These are phyloP conservation scores for Metschnikowia orientalis DNA, from an alignment of 805 yeast species.

Conservation along the genomic window DNA sequence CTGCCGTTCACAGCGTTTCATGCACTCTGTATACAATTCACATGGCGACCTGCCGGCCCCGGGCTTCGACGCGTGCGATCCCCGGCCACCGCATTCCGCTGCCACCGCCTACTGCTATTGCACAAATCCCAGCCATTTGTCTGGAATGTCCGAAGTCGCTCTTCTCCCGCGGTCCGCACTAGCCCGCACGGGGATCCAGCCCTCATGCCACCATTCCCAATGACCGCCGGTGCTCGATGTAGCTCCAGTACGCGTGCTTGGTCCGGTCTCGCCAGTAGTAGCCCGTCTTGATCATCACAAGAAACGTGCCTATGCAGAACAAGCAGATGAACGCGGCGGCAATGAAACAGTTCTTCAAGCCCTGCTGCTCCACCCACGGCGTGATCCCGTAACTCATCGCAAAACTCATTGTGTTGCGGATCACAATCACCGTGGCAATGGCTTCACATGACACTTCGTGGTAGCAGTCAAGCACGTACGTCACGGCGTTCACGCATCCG, in stretches of 20 bases:
- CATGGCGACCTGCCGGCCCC: no score
- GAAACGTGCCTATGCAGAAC: constrained; percentile 43
- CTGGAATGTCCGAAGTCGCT: no score
- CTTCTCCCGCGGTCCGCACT: no score
- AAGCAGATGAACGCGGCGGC: constrained; percentile 52
- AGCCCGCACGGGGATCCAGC: no score
- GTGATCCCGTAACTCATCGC: constrained; percentile 58
- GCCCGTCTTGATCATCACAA: constrained; percentile 36
- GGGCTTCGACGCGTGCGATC: no score
- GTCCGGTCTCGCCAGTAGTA: constrained; percentile 32
- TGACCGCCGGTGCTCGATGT: constrained; percentile 20
- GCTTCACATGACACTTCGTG: constrained; percentile 28
- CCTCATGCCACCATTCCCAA: constrained; percentile 10
- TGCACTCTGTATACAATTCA: no score
- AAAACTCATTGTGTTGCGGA: constrained; percentile 57
- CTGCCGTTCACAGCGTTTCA: no score
- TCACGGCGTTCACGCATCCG: constrained; percentile 27
- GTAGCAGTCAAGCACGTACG: constrained; percentile 25
- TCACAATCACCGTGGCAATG: constrained; percentile 48
- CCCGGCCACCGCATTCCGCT: no score
- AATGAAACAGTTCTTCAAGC: constrained; percentile 53
- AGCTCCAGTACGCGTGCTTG: constrained; percentile 31
- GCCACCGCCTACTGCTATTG: no score
- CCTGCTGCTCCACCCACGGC: constrained; percentile 51
- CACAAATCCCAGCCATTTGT: no score